Conservation (phyloP, 75 land plant species). For the Gnetum montanum region DNA sequence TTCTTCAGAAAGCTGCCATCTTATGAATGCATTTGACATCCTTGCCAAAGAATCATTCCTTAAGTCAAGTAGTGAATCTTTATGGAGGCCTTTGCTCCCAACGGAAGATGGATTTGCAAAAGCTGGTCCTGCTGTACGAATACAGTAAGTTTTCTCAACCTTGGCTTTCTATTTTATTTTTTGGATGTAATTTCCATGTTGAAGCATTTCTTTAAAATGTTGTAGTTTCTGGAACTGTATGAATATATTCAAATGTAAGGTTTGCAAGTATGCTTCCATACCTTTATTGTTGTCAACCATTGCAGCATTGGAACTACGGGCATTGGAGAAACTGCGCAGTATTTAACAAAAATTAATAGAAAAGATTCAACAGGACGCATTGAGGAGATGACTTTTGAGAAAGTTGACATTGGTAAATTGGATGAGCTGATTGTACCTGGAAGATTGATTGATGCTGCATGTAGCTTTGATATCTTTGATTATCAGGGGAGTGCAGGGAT, state of each 20-base stretch:
- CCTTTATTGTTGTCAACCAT: too few species aligned
- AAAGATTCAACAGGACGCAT: conserved; percentile 27
- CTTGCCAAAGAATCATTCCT: conserved; percentile 17
- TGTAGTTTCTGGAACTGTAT: neutral
- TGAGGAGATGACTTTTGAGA: conserved; percentile 24
- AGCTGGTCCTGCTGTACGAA: conserved; percentile 23
- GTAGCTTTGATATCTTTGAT: conserved; percentile 42
- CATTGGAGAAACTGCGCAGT: conserved; percentile 21
- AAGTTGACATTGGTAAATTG: conserved; percentile 35
- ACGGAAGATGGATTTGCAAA: conserved; percentile 25
- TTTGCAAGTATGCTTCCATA: neutral
- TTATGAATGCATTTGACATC: conserved; percentile 39
- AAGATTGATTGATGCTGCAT: conserved; percentile 32
- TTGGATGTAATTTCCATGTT: neutral
- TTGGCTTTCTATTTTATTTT: neutral
- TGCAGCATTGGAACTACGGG: conserved; percentile 38
- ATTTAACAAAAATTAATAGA: conserved; percentile 35
- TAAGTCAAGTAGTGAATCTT: conserved; percentile 38
- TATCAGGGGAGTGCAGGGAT: conserved; percentile 49
- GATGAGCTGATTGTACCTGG: conserved; percentile 30
- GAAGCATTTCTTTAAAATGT: neutral
- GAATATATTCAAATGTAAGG: neutral
- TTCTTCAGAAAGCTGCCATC: conserved; percentile 21
- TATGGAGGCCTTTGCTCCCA: conserved; percentile 47
- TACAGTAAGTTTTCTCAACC: conserved; percentile 49